A percentile compares a stretch with the other conserved stretches of the same genome.
phyloP scores from a whole-genome alignment of 768 basidiomycete genomes.

The Pulveroboletus sp. region DNA sequence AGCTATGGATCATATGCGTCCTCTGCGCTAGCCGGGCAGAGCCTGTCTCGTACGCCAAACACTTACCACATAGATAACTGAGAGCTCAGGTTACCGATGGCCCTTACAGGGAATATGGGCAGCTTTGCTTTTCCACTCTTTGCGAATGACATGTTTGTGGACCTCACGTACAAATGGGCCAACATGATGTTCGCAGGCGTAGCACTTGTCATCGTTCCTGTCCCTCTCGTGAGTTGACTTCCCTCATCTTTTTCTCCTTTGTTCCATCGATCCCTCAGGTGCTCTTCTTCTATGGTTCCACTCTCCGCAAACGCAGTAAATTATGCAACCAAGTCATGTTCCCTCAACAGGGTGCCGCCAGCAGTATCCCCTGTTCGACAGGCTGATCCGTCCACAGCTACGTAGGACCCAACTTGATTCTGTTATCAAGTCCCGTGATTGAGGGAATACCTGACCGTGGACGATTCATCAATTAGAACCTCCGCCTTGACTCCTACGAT shows the following conservation, averaged over 20 bases:
- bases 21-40: constrained; percentile 62
- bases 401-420: neutral
- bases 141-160: constrained; percentile 50
- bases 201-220: constrained; percentile 47
- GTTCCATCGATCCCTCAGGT: constrained; percentile 11
- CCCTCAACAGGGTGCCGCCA: neutral
- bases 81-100: neutral
- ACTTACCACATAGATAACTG: neutral
- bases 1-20: constrained; percentile 58
- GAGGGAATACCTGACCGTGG: constrained; percentile 10
- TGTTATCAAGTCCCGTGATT: neutral
- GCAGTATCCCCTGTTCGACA: neutral
- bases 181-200: constrained; percentile 50
- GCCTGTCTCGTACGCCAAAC: constrained; percentile 44
- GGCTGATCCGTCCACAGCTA: neutral
- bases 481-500: neutral
- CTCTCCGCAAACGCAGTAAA: constrained; percentile 23
- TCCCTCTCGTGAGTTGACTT: constrained; percentile 45
- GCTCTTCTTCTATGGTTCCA: constrained; percentile 29
- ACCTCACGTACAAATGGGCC: constrained; percentile 56
- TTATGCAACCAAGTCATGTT: constrained; percentile 17
- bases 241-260: neutral
- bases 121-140: constrained; percentile 59
- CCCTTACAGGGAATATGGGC: constrained; percentile 41
- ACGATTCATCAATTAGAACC: neutral